Percentiles rank a stretch among this genome's conserved stretches.
phyloP scores from a whole-genome alignment of 768 basidiomycete species.

The Phaeolepiota aurea region DNA sequence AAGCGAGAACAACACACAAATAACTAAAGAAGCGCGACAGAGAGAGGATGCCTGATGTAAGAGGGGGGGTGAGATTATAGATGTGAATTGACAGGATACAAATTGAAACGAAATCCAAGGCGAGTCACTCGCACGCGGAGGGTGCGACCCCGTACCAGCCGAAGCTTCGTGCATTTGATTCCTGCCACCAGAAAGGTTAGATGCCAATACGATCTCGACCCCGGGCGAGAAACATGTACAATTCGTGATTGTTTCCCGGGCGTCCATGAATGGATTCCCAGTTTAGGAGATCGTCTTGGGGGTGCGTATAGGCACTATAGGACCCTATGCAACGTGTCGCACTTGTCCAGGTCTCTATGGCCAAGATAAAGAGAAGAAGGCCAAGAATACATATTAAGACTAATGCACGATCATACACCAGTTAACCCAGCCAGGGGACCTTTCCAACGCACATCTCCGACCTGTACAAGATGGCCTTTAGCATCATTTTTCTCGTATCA shows the following conservation, averaged over 20 bases:
- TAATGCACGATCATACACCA: conserved; percentile 89
- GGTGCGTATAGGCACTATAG: conserved; percentile 90
- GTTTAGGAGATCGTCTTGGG: conserved; percentile 76
- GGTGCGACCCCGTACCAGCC: conserved; percentile 62
- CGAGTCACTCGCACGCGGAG: conserved; percentile 1
- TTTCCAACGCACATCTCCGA: conserved; percentile 94
- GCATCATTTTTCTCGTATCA: conserved; percentile 97
- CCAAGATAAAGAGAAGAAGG: not conserved
- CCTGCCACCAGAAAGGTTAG: conserved; percentile 30
- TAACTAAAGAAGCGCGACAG: not conserved
- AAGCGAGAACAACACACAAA: not conserved
- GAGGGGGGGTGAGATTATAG: too few relatives aligned
- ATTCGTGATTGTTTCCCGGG: conserved; percentile 67
- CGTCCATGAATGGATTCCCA: conserved; percentile 79
- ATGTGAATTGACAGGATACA: too few relatives aligned
- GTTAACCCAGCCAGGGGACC: conserved; percentile 87
- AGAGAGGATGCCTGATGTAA: not conserved
- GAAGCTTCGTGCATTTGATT: conserved; percentile 81
- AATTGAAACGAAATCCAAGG: not conserved
- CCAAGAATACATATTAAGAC: conserved; percentile 52
- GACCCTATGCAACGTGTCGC: conserved; percentile 91
- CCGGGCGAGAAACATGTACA: conserved; percentile 35
- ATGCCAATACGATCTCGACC: not conserved
- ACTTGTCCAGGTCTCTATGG: conserved; percentile 58
- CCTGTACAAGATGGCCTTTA: conserved; percentile 96